phyloP scores from a whole-genome alignment of 106 monocot genomes.

The Phalaenopsis aphrodite region DNA sequence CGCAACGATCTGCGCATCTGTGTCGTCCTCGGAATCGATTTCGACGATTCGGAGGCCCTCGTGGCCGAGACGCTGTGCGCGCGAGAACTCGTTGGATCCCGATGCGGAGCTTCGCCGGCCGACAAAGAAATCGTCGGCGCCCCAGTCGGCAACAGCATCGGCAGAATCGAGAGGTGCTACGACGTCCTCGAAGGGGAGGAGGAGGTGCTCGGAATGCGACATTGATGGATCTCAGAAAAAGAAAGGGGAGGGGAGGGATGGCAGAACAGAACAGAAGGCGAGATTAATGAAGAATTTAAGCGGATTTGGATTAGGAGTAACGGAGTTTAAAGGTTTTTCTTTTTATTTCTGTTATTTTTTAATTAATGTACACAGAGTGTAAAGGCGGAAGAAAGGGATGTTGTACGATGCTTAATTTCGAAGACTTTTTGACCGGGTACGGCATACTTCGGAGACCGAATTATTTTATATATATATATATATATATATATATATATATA shows the following conservation, averaged over 20 bases:
- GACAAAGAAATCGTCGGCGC: conserved; percentile 23
- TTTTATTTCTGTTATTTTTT: no score
- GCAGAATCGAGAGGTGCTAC: background rate
- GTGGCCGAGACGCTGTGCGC: conserved; percentile 12
- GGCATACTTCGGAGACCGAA: no score
- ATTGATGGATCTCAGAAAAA: conserved; percentile 1
- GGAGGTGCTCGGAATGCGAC: background rate
- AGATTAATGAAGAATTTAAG: no score
- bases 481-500: no score
- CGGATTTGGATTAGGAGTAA: no score
- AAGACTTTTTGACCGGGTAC: no score
- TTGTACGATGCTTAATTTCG: no score
- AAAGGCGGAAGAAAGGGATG: no score
- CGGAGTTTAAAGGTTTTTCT: no score
- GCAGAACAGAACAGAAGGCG: no score
- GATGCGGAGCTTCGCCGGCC: conserved; percentile 13
- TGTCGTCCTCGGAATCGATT: conserved; percentile 35
- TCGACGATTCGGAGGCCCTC: conserved; percentile 21
- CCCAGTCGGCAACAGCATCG: conserved; percentile 12
- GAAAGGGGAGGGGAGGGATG: conserved; percentile 1
- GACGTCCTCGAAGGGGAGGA: conserved; percentile 1
- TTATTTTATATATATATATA: no score
- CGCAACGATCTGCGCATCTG: conserved; percentile 36
- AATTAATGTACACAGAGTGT: no score
- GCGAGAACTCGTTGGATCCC: conserved; percentile 22